These are phyloP conservation scores for Ophiostoma piceae DNA, from an alignment of 2,329 filamentous ascomycete species.

Conservation along the genomic window DNA sequence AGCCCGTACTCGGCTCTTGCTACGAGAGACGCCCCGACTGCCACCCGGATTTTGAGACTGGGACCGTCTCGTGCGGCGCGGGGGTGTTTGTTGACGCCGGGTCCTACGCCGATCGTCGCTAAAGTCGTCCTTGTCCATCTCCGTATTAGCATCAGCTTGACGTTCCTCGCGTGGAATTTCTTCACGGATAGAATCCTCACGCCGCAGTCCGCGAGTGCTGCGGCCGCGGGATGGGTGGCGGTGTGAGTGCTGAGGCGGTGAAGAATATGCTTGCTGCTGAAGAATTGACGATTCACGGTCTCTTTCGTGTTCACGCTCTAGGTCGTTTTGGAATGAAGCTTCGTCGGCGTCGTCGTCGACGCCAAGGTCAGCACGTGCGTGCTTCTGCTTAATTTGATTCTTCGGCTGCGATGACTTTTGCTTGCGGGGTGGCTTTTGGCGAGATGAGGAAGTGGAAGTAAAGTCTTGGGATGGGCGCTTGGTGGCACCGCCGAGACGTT, in stretches of 20 bases:
- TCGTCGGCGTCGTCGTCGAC: not conserved
- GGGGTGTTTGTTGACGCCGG: conserved; percentile 22
- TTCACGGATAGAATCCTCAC: conserved; percentile 21
- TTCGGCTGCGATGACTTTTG: conserved; percentile 8
- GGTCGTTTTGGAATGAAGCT: not conserved
- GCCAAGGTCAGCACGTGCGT: conserved; percentile 5
- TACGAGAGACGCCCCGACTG: conserved; percentile 21
- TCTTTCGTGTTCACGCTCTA: conserved; percentile 5
- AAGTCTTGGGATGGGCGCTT: conserved; percentile 19
- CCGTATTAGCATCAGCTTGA: conserved; percentile 18
- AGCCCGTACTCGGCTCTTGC: conserved; percentile 23
- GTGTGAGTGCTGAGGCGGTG: conserved; percentile 16
- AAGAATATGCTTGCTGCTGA: not conserved
- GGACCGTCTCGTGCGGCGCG: conserved; percentile 28
- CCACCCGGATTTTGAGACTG: conserved; percentile 29
- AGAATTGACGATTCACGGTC: conserved; percentile 2
- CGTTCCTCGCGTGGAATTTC: conserved; percentile 22
- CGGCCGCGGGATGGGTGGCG: conserved; percentile 17
- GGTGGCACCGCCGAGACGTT: conserved; percentile 23
- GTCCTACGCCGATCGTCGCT: conserved; percentile 21
- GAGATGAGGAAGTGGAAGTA: conserved; percentile 6
- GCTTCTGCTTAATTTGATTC: not conserved
- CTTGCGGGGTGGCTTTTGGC: not conserved
- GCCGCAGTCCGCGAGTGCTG: conserved; percentile 21
- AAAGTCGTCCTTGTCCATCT: conserved; percentile 18